Base-by-base conservation (phyloP, 257 asterid species). In the Verbena officinalis region DNA sequence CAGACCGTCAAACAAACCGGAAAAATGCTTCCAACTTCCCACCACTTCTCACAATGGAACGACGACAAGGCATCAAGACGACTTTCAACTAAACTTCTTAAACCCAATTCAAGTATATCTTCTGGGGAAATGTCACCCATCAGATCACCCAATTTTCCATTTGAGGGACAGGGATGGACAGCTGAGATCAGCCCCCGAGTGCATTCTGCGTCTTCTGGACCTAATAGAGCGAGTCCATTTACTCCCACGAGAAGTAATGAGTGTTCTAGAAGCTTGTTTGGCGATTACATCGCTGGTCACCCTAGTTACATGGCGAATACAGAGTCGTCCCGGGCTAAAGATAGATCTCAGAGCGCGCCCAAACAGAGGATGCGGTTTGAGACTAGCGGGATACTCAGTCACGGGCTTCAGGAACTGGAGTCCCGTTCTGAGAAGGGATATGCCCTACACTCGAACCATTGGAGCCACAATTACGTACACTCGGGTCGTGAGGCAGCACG, bases 271-370 rank as follows among this genome's bases (percentile, higher is more conserved):
- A 82, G 90, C 77, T 33, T 82, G 67, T 70, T 56, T n/a, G 83
- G 81, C 5, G 95, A 84, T 38, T 86, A 79, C 57, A 43, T 74
- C 4, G 62, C 8, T 1, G 7, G 81, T 49, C 82, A 84, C 66
- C 97, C 95, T 0, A 84, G 68, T 67, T 90, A 84, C 83, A 90
- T 90, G 97, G 83, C 95, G 0, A 75, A 75, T 73, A 90, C 97
- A 0, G 91, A 86, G 61, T 90, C 96, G 0, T 90, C 83, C 5
- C 59, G 79, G 60, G 95, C 97, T n/a, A 90, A 90, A 74, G 77
- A 74, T 38, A 75, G 97, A 83, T 90, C 96, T 10, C 97, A 85
- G 36, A 90, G 96, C 19, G 95, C 86, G 27, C 96, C 97, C 0
- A 90, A 78, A 72, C 97, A 91, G 77, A 86, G 97, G 66, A 66